Percentiles rank a stretch among this genome's conserved stretches.
phyloP scores from a whole-genome alignment of 257 asterid species.

The Mentha longifolia region DNA sequence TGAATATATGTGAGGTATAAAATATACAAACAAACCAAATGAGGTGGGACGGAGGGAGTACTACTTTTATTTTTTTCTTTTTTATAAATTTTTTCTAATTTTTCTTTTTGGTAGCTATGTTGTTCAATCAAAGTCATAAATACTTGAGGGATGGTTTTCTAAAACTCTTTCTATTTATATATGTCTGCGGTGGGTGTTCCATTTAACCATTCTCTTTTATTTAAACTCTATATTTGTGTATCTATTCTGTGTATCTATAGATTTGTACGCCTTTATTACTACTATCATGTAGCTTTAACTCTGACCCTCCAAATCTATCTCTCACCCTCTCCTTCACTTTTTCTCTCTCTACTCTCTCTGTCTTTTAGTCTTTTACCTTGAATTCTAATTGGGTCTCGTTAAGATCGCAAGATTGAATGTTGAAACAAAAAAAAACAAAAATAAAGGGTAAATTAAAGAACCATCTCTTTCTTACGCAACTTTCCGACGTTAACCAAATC shows the following conservation, averaged over 20 bases:
- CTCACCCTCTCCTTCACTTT: slow-evolving; percentile 9
- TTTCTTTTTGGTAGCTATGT: slow-evolving; percentile 28
- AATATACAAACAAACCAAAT: no score
- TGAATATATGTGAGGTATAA: no score
- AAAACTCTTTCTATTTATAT: slow-evolving; percentile 58
- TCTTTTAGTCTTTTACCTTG: slow-evolving; percentile 18
- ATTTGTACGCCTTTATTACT: slow-evolving; percentile 33
- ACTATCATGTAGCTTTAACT: slow-evolving; percentile 15
- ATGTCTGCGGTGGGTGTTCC: slow-evolving; percentile 46
- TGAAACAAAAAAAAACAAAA: neutral
- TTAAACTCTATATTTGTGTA: slow-evolving; percentile 28
- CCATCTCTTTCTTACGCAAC: slow-evolving; percentile 72
- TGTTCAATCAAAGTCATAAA: slow-evolving; percentile 56
- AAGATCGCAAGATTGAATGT: neutral
- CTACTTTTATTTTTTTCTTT: no score
- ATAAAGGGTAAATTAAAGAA: slow-evolving; percentile 37
- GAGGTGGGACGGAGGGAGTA: no score
- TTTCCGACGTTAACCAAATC: slow-evolving; percentile 94
- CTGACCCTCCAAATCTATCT: slow-evolving; percentile 42
- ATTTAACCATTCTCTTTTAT: slow-evolving; percentile 42
- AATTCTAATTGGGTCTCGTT: slow-evolving; percentile 28
- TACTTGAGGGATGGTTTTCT: slow-evolving; percentile 48
- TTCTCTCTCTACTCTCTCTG: slow-evolving; percentile 1
- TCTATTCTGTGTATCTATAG: slow-evolving; percentile 40
- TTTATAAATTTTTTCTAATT: neutral